These are phyloP conservation scores for Lasiosphaeris hirsuta DNA, from an alignment of 495 filamentous ascomycete species.

Conservation along the genomic window DNA sequence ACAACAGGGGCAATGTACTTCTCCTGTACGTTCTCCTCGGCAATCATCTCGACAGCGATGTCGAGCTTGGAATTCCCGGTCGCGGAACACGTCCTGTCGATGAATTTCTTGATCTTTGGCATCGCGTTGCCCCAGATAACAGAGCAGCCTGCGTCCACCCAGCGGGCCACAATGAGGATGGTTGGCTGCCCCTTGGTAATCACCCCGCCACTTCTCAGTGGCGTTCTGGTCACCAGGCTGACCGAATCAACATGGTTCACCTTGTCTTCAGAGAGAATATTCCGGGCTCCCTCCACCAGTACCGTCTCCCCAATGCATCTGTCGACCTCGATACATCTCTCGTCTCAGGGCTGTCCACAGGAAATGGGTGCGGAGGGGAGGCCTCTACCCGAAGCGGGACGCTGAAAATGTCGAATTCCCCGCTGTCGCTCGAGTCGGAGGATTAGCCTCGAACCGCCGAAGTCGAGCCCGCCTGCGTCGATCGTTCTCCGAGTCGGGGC, in stretches of 20 bases:
- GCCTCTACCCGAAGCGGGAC: background rate
- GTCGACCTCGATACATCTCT: no score
- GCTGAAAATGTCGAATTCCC: background rate
- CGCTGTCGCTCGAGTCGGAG: background rate
- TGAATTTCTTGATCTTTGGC: constrained; percentile 1
- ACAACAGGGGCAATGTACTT: constrained; percentile 3
- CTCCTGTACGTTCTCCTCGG: constrained; percentile 1
- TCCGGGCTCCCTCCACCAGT: background rate
- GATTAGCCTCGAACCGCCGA: background rate
- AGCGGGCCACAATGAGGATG: constrained; percentile 1
- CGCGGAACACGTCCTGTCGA: background rate
- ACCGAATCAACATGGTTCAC: background rate
- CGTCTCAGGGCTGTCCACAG: background rate
- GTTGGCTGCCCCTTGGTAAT: constrained; percentile 1
- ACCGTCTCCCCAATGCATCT: background rate
- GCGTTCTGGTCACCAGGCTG: background rate
- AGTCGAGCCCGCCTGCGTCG: no score
- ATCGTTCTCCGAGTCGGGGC: no score
- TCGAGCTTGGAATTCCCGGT: background rate
- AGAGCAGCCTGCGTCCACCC: background rate
- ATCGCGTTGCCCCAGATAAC: constrained; percentile 1
- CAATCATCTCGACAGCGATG: background rate
- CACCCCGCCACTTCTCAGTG: background rate
- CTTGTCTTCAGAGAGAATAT: constrained; percentile 1
- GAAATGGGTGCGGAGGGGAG: background rate